Conservation (phyloP, 768 basidiomycete genomes). For the Lactarius psammicola region DNA sequence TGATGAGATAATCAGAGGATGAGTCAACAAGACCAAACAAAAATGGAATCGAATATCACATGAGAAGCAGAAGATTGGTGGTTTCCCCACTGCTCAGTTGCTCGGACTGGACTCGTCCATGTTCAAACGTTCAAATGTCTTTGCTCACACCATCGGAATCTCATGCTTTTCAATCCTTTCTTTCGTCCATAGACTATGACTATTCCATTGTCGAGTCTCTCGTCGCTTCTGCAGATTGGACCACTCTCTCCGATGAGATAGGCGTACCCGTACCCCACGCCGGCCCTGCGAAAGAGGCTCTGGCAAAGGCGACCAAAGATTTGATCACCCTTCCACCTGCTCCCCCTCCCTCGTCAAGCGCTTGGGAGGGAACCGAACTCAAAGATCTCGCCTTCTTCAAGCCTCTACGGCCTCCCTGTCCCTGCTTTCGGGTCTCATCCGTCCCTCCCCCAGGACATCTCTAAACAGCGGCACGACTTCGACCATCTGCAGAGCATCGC, state of each 20-base stretch:
- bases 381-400: slow-evolving; percentile 30
- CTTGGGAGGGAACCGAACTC: slow-evolving; percentile 41
- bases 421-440: slow-evolving; percentile 21
- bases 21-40: slow-evolving; percentile 18
- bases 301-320: slow-evolving; percentile 79
- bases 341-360: slow-evolving; percentile 13
- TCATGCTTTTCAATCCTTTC: slow-evolving; percentile 30
- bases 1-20: slow-evolving; percentile 4
- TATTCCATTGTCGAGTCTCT: slow-evolving; percentile 28
- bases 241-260: slow-evolving; percentile 42
- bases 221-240: slow-evolving; percentile 29
- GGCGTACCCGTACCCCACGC: slow-evolving; percentile 42
- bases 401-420: slow-evolving; percentile 19
- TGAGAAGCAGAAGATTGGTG: slow-evolving; percentile 9
- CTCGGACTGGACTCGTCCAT: slow-evolving; percentile 22
- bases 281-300: slow-evolving; percentile 51
- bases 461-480: slow-evolving; percentile 17
- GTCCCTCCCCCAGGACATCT: neutral
- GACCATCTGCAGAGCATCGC: slow-evolving; percentile 20
- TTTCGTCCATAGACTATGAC: slow-evolving; percentile 30
- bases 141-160: slow-evolving; percentile 29
- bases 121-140: slow-evolving; percentile 24
- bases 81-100: slow-evolving; percentile 12
- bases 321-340: slow-evolving; percentile 65
- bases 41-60: slow-evolving; percentile 23